phyloP scores from a whole-genome alignment of 2,329 filamentous ascomycete species.

The Trichoderma atroviride region DNA sequence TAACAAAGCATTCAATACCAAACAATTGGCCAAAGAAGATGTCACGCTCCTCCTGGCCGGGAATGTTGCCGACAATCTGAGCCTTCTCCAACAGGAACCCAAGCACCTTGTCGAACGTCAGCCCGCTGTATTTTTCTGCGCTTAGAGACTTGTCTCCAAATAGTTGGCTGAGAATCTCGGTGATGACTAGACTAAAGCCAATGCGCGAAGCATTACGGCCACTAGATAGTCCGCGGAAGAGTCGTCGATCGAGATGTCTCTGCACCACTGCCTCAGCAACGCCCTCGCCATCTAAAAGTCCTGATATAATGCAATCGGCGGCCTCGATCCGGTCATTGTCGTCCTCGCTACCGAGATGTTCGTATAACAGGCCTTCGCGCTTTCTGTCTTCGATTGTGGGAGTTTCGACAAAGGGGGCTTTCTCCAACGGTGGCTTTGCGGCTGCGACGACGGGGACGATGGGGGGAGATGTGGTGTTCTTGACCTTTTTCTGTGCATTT shows the following conservation, averaged over 20 bases:
- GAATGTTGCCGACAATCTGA: conserved; percentile 54
- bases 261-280: conserved; percentile 57
- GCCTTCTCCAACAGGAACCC: conserved; percentile 59
- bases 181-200: conserved; percentile 86
- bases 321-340: conserved; percentile 58
- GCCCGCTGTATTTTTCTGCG: conserved; percentile 51
- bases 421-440: conserved; percentile 39
- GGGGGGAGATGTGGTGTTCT: conserved; percentile 35
- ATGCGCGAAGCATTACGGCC: conserved; percentile 84
- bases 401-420: conserved; percentile 54
- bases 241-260: conserved; percentile 64
- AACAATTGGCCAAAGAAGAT: conserved; percentile 84
- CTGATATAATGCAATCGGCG: conserved; percentile 60
- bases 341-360: conserved; percentile 63
- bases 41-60: conserved; percentile 79
- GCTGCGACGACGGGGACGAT: conserved; percentile 29
- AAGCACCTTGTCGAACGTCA: conserved; percentile 60
- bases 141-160: conserved; percentile 56
- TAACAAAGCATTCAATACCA: conserved; percentile 81
- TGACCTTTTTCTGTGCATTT: conserved; percentile 39
- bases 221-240: conserved; percentile 88
- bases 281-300: conserved; percentile 53
- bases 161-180: conserved; percentile 75
- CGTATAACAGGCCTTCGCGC: conserved; percentile 62
- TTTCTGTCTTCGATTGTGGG: conserved; percentile 57